These are phyloP conservation scores for Jatropha curcas DNA, from an alignment of 345 rosid genomes.

Conservation along the genomic window DNA sequence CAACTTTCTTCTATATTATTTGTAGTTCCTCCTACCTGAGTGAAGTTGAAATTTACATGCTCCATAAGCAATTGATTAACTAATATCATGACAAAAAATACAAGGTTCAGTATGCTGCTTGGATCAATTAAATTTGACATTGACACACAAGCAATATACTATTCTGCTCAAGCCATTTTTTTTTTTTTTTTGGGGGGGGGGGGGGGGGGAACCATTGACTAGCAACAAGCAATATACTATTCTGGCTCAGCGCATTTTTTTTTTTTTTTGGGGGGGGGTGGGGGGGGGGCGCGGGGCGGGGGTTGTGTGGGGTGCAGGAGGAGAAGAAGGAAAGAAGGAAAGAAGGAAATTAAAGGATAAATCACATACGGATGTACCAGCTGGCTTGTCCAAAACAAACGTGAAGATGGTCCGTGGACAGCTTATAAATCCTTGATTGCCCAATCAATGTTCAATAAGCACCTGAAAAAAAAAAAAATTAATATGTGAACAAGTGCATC, in stretches of 20 bases:
- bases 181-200: too few species aligned
- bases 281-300: too few species aligned
- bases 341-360: constrained; percentile 11
- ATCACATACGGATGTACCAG: constrained; percentile 79
- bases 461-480: constrained; percentile 51
- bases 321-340: not conserved
- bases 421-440: constrained; percentile 71
- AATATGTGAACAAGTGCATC: not conserved
- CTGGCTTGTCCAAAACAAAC: constrained; percentile 95
- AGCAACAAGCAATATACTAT: too few species aligned
- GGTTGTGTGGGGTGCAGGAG: too few species aligned
- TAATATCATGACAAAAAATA: not conserved
- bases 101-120: too few species aligned
- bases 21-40: constrained; percentile 87
- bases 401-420: constrained; percentile 63
- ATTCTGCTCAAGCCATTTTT: not conserved
- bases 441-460: constrained; percentile 94
- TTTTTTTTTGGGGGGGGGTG: too few species aligned
- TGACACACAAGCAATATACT: not conserved
- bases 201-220: too few species aligned
- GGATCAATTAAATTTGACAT: not conserved
- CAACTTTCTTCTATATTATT: constrained; percentile 96
- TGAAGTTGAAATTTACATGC: constrained; percentile 9
- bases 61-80: not conserved
- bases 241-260: too few species aligned